These are phyloP conservation scores for Ramaria sp. DNA, from an alignment of 768 basidiomycete genomes.

Conservation along the genomic window DNA sequence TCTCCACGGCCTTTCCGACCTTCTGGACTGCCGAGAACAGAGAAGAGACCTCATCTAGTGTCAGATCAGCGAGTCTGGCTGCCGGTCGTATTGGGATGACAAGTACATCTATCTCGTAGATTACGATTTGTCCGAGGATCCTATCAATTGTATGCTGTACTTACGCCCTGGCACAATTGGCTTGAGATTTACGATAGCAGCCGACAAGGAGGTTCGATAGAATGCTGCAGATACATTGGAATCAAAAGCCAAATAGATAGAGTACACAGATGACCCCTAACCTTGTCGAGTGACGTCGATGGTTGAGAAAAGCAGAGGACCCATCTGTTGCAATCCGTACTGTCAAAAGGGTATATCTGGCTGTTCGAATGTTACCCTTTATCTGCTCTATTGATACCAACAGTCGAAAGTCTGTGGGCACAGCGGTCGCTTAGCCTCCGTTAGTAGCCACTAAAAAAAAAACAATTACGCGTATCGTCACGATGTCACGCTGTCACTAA, in stretches of 20 bases:
- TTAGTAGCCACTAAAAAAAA: too few species aligned
- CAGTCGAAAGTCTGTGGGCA: too few species aligned
- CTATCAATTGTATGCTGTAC: constrained; percentile 27
- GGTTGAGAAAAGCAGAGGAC: constrained; percentile 53
- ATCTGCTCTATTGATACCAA: too few species aligned
- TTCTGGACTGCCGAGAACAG: constrained; percentile 71
- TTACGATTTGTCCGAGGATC: background rate
- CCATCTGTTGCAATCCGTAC: too few species aligned
- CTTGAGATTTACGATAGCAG: constrained; percentile 90
- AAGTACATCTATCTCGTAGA: constrained; percentile 37
- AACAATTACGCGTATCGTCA: too few species aligned
- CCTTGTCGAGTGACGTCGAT: constrained; percentile 70
- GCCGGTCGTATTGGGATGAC: constrained; percentile 42
- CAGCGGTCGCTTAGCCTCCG: too few species aligned
- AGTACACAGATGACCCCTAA: constrained; percentile 16
- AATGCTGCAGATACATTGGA: constrained; percentile 21
- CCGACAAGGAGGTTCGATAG: constrained; percentile 55
- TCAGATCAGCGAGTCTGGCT: constrained; percentile 36
- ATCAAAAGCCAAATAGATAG: background rate
- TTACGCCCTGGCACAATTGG: constrained; percentile 90
- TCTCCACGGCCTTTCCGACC: constrained; percentile 73
- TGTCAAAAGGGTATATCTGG: too few species aligned
- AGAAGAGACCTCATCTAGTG: constrained; percentile 53
- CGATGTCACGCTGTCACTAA: too few species aligned
- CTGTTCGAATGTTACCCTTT: too few species aligned